A percentile compares a stretch with the other conserved stretches of the same genome.
Evolutionary conservation across 2,329 filamentous ascomycete species (phyloP).

Genomic region (Cytospora schulzeri): DNA sequence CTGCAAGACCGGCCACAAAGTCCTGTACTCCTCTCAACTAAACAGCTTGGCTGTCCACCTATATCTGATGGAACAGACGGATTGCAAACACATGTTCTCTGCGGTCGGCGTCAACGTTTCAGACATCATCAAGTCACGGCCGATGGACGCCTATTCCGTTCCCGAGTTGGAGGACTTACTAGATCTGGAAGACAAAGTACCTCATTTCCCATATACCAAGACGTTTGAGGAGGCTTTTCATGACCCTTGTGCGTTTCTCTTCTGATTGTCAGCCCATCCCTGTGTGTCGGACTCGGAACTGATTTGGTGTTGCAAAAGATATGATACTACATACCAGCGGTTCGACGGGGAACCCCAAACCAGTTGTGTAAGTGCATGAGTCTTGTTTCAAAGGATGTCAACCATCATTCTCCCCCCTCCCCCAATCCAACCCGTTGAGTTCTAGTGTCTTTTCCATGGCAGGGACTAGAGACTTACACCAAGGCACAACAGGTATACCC

Average conservation of each 20-base stretch:
- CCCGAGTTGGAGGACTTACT: constrained; percentile 28
- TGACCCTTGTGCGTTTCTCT: constrained; percentile 18
- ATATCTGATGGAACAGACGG: constrained; percentile 25
- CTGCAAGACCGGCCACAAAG: constrained; percentile 30
- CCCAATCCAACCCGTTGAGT: background rate
- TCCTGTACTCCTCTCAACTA: constrained; percentile 30
- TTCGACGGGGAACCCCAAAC: constrained; percentile 30
- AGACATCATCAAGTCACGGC: constrained; percentile 24
- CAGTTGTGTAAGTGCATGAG: constrained; percentile 10
- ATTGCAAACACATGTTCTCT: constrained; percentile 28
- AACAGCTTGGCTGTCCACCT: constrained; percentile 29
- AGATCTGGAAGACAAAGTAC: constrained; percentile 10
- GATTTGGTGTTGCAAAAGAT: background rate
- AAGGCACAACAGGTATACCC: background rate
- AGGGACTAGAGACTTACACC: background rate
- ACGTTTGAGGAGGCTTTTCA: constrained; percentile 25
- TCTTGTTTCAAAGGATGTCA: background rate
- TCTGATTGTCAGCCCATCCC: no score
- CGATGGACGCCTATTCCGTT: constrained; percentile 5
- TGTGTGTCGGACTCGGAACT: background rate
- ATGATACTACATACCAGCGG: constrained; percentile 30
- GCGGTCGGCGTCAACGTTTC: constrained; percentile 23
- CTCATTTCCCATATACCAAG: constrained; percentile 30
- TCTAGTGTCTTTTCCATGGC: rapidly evolving
- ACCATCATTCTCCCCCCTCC: background rate